These are phyloP conservation scores for Asterella californica DNA, from an alignment of 225 moss, liverwort and hornwort species.

Conservation along the genomic window DNA sequence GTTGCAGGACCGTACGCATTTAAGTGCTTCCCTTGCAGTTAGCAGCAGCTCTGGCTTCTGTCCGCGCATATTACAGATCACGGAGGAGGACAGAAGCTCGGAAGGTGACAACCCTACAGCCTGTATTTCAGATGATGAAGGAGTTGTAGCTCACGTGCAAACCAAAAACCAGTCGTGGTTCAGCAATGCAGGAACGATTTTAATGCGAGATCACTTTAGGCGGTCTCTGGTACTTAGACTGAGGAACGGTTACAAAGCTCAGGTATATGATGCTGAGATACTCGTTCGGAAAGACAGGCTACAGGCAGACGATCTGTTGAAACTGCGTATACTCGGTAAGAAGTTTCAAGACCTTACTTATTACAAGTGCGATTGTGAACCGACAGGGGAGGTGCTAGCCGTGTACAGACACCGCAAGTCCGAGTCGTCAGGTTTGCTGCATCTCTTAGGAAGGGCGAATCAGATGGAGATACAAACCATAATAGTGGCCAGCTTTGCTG, in stretches of 20 bases:
- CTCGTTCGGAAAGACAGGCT: slow-evolving; percentile 7
- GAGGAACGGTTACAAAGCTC: slow-evolving; percentile 17
- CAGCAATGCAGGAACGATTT: slow-evolving; percentile 14
- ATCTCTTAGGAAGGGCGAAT: slow-evolving; percentile 16
- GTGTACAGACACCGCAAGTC: slow-evolving; percentile 19
- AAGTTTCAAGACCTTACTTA: slow-evolving; percentile 17
- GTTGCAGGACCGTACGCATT: slow-evolving; percentile 19
- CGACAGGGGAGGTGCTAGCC: slow-evolving; percentile 12
- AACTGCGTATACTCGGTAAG: slow-evolving; percentile 16
- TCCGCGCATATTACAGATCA: slow-evolving; percentile 8
- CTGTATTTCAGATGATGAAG: slow-evolving; percentile 17
- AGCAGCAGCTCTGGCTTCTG: neutral
- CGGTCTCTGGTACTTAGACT: slow-evolving; percentile 18
- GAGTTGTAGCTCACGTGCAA: slow-evolving; percentile 14
- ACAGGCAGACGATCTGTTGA: slow-evolving; percentile 10
- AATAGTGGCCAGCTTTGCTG: slow-evolving; percentile 15
- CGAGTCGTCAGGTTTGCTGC: slow-evolving; percentile 16
- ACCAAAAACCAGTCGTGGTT: slow-evolving; percentile 21
- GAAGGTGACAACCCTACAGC: slow-evolving; percentile 12
- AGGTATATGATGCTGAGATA: slow-evolving; percentile 19
- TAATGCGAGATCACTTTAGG: slow-evolving; percentile 22
- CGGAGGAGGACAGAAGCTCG: slow-evolving; percentile 12
- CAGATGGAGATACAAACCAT: slow-evolving; percentile 10
- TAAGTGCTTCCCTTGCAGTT: slow-evolving; percentile 16
- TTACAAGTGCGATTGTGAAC: slow-evolving; percentile 10